These are phyloP conservation scores for Fusarium setosum DNA, from an alignment of 2,329 filamentous ascomycete species.

Conservation along the genomic window DNA sequence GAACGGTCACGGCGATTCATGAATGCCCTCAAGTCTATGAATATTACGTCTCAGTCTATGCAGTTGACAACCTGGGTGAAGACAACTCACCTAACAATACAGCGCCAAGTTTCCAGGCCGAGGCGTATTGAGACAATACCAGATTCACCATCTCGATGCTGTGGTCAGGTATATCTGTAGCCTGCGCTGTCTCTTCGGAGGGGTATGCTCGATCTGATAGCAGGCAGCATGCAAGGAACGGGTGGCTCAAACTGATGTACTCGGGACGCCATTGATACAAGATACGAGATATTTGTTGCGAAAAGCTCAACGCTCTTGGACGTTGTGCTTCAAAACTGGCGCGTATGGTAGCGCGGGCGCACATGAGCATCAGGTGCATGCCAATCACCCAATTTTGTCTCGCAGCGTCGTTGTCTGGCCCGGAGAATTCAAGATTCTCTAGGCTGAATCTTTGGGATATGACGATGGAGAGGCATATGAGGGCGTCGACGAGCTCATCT, in stretches of 20 bases:
- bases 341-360: not conserved
- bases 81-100: not conserved
- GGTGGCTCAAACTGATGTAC: not conserved
- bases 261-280: constrained; percentile 2
- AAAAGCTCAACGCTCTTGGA: not conserved
- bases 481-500: not conserved
- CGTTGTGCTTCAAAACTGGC: not conserved
- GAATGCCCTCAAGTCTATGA: not conserved
- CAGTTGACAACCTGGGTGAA: not conserved
- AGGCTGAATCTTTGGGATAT: not conserved
- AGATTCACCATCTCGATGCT: not conserved
- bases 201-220: not conserved
- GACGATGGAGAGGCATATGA: not conserved
- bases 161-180: not conserved
- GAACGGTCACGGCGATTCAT: not conserved
- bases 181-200: not conserved
- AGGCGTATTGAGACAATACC: not conserved
- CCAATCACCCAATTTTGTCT: constrained; percentile 7
- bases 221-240: constrained; percentile 1
- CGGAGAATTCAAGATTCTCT: not conserved
- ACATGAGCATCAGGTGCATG: constrained; percentile 5
- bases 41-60: not conserved
- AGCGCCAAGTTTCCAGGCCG: not conserved
- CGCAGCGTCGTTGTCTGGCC: not conserved
- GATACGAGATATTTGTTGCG: not conserved